Conservation (phyloP, 179 eudicot species). For the Beta macrorhiza region DNA sequence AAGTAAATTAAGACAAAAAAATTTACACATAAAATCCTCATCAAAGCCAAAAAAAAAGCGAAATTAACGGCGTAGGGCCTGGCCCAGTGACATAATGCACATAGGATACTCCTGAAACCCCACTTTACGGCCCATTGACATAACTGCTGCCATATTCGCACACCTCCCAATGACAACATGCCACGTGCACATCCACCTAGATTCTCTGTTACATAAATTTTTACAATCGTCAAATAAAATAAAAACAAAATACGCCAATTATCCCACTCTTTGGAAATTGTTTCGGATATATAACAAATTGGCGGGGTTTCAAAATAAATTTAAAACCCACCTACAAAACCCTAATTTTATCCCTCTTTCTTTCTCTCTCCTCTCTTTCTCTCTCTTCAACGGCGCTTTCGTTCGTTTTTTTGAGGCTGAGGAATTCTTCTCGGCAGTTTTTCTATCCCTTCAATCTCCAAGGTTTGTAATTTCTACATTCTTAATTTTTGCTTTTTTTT, state of each 20-base stretch:
- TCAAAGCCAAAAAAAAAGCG: conserved; percentile 18
- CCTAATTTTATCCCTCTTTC: conserved; percentile 27
- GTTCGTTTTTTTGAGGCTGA: no score
- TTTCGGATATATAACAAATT: conserved; percentile 28
- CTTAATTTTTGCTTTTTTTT: not conserved
- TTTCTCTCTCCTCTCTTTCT: not conserved
- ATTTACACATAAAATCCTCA: not conserved
- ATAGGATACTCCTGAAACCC: conserved; percentile 30
- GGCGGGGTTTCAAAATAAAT: conserved; percentile 51
- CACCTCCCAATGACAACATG: conserved; percentile 25
- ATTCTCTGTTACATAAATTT: conserved; percentile 12
- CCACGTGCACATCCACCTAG: conserved; percentile 33
- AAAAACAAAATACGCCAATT: not conserved
- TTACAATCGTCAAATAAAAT: not conserved
- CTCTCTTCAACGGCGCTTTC: no score
- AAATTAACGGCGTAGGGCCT: conserved; percentile 25
- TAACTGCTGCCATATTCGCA: conserved; percentile 15
- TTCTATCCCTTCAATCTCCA: no score
- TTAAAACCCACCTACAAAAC: conserved; percentile 37
- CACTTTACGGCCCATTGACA: conserved; percentile 13
- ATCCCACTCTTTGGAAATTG: conserved; percentile 24
- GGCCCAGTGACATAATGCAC: conserved; percentile 22
- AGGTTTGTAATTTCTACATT: conserved; percentile 20
- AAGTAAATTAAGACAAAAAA: no score
- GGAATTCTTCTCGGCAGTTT: no score